A percentile compares a stretch with the other conserved stretches of the same genome.
Evolutionary conservation across 2,329 filamentous ascomycete species (phyloP).

Genomic region (Fusarium brevicatenulatum): DNA sequence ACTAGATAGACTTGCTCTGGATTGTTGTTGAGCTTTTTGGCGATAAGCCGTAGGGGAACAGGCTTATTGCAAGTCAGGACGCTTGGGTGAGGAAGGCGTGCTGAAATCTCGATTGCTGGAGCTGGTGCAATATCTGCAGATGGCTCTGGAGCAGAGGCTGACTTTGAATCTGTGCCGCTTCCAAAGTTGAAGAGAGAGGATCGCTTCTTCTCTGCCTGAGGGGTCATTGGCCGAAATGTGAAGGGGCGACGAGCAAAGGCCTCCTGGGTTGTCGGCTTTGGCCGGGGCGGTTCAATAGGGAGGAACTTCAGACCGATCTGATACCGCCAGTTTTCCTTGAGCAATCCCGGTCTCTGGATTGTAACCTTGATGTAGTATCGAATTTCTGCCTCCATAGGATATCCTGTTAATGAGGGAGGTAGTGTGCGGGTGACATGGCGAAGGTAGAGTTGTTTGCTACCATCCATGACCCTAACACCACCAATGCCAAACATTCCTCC

Average conservation of each 20-base stretch:
- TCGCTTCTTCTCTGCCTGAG: slow-evolving; percentile 59
- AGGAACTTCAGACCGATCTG: slow-evolving; percentile 82
- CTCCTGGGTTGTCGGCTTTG: slow-evolving; percentile 74
- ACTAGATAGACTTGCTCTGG: slow-evolving; percentile 78
- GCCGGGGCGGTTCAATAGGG: slow-evolving; percentile 89
- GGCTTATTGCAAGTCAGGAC: slow-evolving; percentile 91
- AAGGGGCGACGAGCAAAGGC: slow-evolving; percentile 82
- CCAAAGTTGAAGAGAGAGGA: slow-evolving; percentile 67
- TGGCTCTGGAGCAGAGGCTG: slow-evolving; percentile 37
- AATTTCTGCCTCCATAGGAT: slow-evolving; percentile 88
- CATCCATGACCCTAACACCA: slow-evolving; percentile 70
- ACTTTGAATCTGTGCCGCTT: slow-evolving; percentile 43
- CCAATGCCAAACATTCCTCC: slow-evolving; percentile 60
- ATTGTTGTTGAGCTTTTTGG: slow-evolving; percentile 78
- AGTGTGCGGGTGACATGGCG: slow-evolving; percentile 85
- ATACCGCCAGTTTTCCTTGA: slow-evolving; percentile 87
- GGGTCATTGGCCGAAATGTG: slow-evolving; percentile 60
- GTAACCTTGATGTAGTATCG: slow-evolving; percentile 97
- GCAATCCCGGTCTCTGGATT: slow-evolving; percentile 84
- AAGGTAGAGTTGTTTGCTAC: slow-evolving; percentile 69
- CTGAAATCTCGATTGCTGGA: slow-evolving; percentile 79
- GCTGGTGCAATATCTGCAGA: slow-evolving; percentile 50
- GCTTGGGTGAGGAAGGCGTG: slow-evolving; percentile 84
- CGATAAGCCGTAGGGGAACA: slow-evolving; percentile 80
- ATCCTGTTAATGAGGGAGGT: slow-evolving; percentile 88